Percentiles rank a stretch among this genome's conserved stretches.
Evolutionary conservation across 805 yeast species (phyloP).

Genomic region (Yarrowia sp.): DNA sequence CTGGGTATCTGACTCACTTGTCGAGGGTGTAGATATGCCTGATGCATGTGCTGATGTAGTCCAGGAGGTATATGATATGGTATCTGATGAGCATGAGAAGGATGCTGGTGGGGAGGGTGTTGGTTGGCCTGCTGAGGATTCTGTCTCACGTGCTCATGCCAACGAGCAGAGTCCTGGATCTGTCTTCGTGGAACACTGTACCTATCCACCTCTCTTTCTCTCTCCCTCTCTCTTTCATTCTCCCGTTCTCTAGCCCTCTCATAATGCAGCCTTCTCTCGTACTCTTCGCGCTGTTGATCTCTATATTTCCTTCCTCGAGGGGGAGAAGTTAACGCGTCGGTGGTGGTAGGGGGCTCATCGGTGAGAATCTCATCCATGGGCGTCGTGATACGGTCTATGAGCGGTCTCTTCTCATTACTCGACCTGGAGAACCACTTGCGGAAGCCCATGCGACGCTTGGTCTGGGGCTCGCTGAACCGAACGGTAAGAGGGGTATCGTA

Average conservation of each 20-base stretch:
- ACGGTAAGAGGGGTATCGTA: constrained; percentile 16
- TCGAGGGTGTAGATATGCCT: background rate
- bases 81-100: background rate
- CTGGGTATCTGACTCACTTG: background rate
- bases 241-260: constrained; percentile 11
- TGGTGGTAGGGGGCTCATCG: constrained; percentile 14
- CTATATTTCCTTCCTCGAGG: constrained; percentile 7
- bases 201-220: constrained; percentile 3
- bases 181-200: constrained; percentile 18
- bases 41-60: background rate
- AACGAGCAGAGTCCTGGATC: constrained; percentile 9
- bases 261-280: constrained; percentile 22
- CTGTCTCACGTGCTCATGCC: constrained; percentile 30
- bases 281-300: constrained; percentile 21
- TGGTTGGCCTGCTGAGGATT: background rate
- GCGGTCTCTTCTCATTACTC: constrained; percentile 19
- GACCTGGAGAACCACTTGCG: constrained; percentile 31
- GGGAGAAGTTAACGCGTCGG: constrained; percentile 17
- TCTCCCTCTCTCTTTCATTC: background rate
- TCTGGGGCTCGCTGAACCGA: constrained; percentile 9
- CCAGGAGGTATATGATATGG: constrained; percentile 3
- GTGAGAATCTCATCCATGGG: constrained; percentile 32
- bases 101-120: background rate
- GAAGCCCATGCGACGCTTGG: constrained; percentile 20
- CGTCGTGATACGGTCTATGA: constrained; percentile 28